phyloP scores from a whole-genome alignment of 495 filamentous ascomycete genomes.

The Lasiosphaeria miniovina region DNA sequence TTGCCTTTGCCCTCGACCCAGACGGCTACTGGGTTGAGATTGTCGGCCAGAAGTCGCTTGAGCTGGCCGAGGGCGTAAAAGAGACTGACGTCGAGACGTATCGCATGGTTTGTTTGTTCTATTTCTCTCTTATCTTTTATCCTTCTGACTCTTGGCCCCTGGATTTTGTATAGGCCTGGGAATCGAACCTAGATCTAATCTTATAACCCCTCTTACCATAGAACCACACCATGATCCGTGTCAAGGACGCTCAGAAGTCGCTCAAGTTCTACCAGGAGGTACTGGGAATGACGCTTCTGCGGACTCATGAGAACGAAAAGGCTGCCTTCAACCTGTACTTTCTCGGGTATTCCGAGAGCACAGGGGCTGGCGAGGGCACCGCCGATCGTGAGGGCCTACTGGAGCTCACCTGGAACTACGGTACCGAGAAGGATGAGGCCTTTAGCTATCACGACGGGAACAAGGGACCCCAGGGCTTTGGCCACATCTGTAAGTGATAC shows the following conservation, averaged over 20 bases:
- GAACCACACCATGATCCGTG: conserved; percentile 92
- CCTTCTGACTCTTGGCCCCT: not conserved
- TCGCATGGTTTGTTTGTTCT: conserved; percentile 37
- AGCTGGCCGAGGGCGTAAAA: conserved; percentile 36
- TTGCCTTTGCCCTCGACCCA: conserved; percentile 91
- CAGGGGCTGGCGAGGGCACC: conserved; percentile 46
- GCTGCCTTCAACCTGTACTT: conserved; percentile 89
- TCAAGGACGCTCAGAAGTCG: conserved; percentile 82
- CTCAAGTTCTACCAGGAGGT: conserved; percentile 88
- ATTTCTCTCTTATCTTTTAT: not conserved
- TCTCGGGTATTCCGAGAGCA: conserved; percentile 67
- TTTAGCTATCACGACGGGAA: conserved; percentile 94
- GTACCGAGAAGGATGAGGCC: conserved; percentile 82
- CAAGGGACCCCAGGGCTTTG: conserved; percentile 86
- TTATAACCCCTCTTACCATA: conserved; percentile 17
- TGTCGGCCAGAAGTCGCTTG: conserved; percentile 45
- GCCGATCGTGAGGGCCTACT: conserved; percentile 77
- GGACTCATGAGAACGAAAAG: conserved; percentile 65
- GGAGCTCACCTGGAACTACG: conserved; percentile 95
- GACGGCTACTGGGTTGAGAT: conserved; percentile 91
- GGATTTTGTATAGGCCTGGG: conserved; percentile 35
- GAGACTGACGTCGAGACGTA: conserved; percentile 42
- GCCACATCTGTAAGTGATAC: conserved; percentile 72
- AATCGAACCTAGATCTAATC: not conserved
- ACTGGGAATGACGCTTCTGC: conserved; percentile 79